Evolutionary conservation across 495 filamentous ascomycete genomes (phyloP).

Genomic region (Daldinia childiae): DNA sequence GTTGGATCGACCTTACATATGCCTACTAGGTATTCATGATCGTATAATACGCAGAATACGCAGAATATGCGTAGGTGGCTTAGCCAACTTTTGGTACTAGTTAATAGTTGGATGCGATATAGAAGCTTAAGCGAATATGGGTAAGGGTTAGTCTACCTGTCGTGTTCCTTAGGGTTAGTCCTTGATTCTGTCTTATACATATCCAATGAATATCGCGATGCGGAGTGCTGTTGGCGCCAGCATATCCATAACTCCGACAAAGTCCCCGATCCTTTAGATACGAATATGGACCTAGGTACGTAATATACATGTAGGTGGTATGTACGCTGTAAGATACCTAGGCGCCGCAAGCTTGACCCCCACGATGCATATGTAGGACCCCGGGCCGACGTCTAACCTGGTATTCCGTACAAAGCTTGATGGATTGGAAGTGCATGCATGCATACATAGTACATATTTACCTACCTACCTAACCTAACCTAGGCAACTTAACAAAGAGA

Average conservation of each 20-base stretch:
- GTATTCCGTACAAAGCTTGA: not conserved
- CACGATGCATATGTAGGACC: not conserved
- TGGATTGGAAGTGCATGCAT: not conserved
- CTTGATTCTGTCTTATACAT: not conserved
- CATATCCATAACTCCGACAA: not conserved
- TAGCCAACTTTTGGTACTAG: not conserved
- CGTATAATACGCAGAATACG: not conserved
- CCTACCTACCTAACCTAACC: too few relatives aligned
- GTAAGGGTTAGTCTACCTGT: conserved; percentile 1
- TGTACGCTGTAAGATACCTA: not conserved
- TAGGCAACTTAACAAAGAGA: not conserved
- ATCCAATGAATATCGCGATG: not conserved
- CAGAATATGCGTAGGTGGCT: not conserved
- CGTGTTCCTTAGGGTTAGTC: not conserved
- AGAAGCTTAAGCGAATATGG: not conserved
- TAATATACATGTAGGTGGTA: not conserved
- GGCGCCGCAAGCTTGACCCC: conserved; percentile 5
- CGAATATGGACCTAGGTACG: not conserved
- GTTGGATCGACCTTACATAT: not conserved
- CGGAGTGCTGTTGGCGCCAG: not conserved
- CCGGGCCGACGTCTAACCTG: conserved; percentile 1
- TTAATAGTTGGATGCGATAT: not conserved
- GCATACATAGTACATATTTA: too few relatives aligned
- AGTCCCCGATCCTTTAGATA: not conserved
- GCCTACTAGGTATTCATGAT: not conserved